Percentiles rank a stretch among this genome's conserved stretches.
phyloP scores from a whole-genome alignment of 176 grass and related monocot genomes.

The Oryza punctata region DNA sequence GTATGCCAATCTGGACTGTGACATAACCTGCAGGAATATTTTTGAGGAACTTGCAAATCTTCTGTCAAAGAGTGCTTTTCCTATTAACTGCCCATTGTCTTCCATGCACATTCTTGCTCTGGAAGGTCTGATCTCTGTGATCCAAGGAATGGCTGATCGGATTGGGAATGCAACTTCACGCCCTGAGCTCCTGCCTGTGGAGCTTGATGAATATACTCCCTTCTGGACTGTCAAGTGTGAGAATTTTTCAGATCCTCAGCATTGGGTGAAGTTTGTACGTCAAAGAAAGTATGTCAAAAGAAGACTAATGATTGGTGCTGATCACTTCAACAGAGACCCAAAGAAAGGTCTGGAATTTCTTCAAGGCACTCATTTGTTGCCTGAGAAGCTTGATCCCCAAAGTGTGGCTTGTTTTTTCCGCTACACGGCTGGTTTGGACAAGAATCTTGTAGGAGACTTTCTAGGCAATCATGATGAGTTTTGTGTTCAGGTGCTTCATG shows the following conservation, averaged over 20 bases:
- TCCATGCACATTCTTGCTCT: conserved; percentile 90
- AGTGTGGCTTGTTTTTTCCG: conserved; percentile 98
- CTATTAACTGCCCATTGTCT: conserved; percentile 91
- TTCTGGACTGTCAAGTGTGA: conserved; percentile 95
- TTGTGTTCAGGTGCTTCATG: conserved; percentile 97
- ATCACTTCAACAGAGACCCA: conserved; percentile 97
- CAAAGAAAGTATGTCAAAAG: conserved; percentile 93
- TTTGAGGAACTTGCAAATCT: conserved; percentile 96
- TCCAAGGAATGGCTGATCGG: conserved; percentile 85
- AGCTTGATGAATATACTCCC: conserved; percentile 82
- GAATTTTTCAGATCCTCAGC: conserved; percentile 74
- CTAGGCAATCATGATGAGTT: conserved; percentile 98
- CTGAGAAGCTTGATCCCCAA: conserved; percentile 96
- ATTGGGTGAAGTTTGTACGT: conserved; percentile 97
- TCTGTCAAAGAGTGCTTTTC: conserved; percentile 95
- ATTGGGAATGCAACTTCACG: conserved; percentile 61
- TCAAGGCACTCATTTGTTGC: conserved; percentile 95
- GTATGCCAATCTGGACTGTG: conserved; percentile 98
- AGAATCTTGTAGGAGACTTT: conserved; percentile 98
- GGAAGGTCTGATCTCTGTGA: conserved; percentile 95
- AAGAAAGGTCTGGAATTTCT: conserved; percentile 99
- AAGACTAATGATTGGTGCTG: conserved; percentile 91
- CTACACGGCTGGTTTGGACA: conserved; percentile 92
- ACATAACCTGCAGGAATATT: conserved; percentile 93
- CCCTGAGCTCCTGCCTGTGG: conserved; percentile 63